Percentiles rank a stretch among this genome's conserved stretches.
These are phyloP conservation scores for Leptographium procerum DNA, from an alignment of 2,329 filamentous ascomycete species.

Conservation along the genomic window DNA sequence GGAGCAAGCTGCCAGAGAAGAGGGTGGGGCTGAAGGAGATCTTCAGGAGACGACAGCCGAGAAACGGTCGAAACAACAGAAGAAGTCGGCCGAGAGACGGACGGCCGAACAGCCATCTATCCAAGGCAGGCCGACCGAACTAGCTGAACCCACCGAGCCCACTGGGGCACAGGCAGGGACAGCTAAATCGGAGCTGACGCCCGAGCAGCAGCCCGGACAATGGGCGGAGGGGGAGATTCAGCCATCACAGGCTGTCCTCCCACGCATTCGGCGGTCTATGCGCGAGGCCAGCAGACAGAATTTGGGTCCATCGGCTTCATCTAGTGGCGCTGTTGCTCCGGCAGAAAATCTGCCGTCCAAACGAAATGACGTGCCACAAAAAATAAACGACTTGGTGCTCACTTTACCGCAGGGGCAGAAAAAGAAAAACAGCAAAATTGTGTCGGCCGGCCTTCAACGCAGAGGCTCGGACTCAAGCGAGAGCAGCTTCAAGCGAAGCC, in stretches of 20 bases:
- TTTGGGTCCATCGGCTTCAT: no score
- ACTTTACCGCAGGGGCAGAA: no score
- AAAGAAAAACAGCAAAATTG: no score
- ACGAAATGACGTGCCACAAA: no score
- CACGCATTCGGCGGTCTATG: conserved; percentile 3
- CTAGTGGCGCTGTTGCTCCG: neutral
- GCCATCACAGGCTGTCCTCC: neutral
- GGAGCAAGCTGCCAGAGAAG: conserved; percentile 44
- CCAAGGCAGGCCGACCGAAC: conserved; percentile 12
- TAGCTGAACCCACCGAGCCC: no score
- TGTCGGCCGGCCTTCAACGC: conserved; percentile 28
- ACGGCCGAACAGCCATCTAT: conserved; percentile 26
- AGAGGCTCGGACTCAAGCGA: conserved; percentile 56
- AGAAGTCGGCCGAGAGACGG: conserved; percentile 29
- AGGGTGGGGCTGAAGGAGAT: conserved; percentile 37
- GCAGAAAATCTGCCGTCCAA: neutral
- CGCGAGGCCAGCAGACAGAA: neutral
- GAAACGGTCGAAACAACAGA: conserved; percentile 25
- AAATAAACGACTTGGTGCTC: neutral
- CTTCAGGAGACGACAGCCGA: conserved; percentile 23
- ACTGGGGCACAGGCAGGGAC: no score
- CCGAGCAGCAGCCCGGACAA: conserved; percentile 20
- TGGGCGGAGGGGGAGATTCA: neutral
- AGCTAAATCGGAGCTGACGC: no score
- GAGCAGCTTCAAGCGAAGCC: conserved; percentile 66